phyloP scores from a whole-genome alignment of 495 filamentous ascomycete genomes.

The Hypoxylon subgilvum region DNA sequence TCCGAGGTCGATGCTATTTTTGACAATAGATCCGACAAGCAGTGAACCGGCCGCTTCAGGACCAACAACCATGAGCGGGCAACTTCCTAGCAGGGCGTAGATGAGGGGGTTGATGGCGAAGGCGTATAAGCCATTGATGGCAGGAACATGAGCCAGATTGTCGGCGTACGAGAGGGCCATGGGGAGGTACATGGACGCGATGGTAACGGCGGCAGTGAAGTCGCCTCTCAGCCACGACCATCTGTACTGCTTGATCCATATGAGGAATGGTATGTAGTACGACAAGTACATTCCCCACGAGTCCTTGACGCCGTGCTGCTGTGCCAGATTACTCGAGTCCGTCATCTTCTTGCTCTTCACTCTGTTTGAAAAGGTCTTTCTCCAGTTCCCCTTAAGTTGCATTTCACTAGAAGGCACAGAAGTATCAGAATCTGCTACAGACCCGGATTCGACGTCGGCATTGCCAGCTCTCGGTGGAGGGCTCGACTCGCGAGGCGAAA shows the following conservation, averaged over 20 bases:
- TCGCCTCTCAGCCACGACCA: slow-evolving; percentile 84
- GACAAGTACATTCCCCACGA: slow-evolving; percentile 73
- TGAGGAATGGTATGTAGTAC: slow-evolving; percentile 91
- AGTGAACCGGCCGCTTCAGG: slow-evolving; percentile 94
- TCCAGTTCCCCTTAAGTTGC: slow-evolving; percentile 42
- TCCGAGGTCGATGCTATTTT: slow-evolving; percentile 73
- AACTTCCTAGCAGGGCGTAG: slow-evolving; percentile 89
- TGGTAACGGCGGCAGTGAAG: slow-evolving; percentile 81
- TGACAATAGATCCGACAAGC: slow-evolving; percentile 85
- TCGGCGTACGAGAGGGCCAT: slow-evolving; percentile 94
- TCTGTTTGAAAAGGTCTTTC: slow-evolving; percentile 41
- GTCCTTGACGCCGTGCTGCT: slow-evolving; percentile 65
- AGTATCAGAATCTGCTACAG: slow-evolving; percentile 28
- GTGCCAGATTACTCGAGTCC: slow-evolving; percentile 66
- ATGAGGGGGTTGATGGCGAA: slow-evolving; percentile 90
- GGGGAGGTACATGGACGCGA: slow-evolving; percentile 96
- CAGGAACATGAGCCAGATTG: slow-evolving; percentile 90
- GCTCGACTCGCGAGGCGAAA: slow-evolving; percentile 68
- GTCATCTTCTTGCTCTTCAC: slow-evolving; percentile 65
- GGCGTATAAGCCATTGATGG: slow-evolving; percentile 93
- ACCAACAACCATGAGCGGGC: slow-evolving; percentile 90
- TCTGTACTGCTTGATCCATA: slow-evolving; percentile 85
- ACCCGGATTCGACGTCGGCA: slow-evolving; percentile 37
- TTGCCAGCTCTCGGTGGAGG: slow-evolving; percentile 53
- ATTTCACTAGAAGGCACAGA: slow-evolving; percentile 26